These are phyloP conservation scores for Leishmania aethiopica DNA, from an alignment of 208 protist genomes.

Conservation along the genomic window DNA sequence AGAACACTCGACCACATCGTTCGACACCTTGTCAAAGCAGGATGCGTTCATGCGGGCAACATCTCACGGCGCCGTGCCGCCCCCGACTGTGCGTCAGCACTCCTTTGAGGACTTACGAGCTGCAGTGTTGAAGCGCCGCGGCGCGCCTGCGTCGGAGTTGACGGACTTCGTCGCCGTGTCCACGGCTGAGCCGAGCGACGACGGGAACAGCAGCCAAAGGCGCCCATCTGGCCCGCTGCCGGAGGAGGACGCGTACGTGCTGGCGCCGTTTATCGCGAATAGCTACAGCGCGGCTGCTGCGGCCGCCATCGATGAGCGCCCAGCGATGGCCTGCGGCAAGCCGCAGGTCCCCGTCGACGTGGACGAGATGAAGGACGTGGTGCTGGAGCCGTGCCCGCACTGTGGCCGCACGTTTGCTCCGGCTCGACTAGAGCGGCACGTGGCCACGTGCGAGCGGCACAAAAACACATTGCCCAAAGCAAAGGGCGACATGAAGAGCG, in stretches of 20 bases:
- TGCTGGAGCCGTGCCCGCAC: constrained; percentile 65
- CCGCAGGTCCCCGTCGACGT: constrained; percentile 12
- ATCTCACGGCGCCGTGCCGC: neutral
- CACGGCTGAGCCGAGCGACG: constrained; percentile 1
- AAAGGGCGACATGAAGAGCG: constrained; percentile 13
- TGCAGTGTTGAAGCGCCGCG: constrained; percentile 30
- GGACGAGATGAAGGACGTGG: constrained; percentile 32
- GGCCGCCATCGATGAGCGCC: constrained; percentile 21
- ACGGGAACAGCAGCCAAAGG: neutral
- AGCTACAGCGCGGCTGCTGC: neutral
- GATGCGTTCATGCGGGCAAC: neutral
- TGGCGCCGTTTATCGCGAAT: neutral
- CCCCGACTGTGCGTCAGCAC: constrained; percentile 3
- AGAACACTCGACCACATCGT: neutral
- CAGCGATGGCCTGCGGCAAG: constrained; percentile 29
- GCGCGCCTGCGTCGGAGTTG: neutral
- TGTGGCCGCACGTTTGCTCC: constrained; percentile 76
- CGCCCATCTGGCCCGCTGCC: neutral
- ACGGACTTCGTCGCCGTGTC: neutral
- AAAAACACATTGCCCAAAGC: constrained; percentile 8
- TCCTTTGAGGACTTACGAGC: constrained; percentile 52
- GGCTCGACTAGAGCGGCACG: constrained; percentile 59
- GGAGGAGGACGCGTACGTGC: neutral
- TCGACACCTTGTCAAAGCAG: neutral
- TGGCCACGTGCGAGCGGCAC: constrained; percentile 45